phyloP scores from a whole-genome alignment of 1,284 basidiomycete genomes.

The Taiwanofungus camphoratus region DNA sequence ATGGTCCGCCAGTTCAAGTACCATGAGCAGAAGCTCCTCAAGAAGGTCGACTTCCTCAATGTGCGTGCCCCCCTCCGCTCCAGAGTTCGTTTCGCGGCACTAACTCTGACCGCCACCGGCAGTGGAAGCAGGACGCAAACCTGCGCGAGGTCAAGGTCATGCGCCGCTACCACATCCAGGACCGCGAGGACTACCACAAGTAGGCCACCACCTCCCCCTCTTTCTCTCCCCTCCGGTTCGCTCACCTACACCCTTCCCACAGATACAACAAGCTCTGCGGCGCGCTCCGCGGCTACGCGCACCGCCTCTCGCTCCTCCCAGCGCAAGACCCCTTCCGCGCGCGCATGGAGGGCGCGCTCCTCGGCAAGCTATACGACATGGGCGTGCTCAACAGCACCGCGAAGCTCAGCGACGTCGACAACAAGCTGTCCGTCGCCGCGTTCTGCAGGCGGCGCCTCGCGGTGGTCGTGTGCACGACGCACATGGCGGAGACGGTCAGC shows the following conservation, averaged over 20 bases:
- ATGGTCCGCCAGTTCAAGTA: constrained; percentile 91
- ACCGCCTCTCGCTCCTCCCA: constrained; percentile 85
- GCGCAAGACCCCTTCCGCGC: constrained; percentile 86
- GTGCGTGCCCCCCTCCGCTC: constrained; percentile 40
- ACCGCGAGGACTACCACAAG: constrained; percentile 96
- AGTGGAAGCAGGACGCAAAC: constrained; percentile 98
- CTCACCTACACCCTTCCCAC: constrained; percentile 10
- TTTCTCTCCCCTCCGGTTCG: constrained; percentile 5
- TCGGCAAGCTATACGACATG: constrained; percentile 97
- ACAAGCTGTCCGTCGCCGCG: constrained; percentile 92
- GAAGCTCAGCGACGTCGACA: constrained; percentile 89
- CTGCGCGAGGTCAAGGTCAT: constrained; percentile 92
- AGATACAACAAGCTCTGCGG: constrained; percentile 97
- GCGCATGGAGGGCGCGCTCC: constrained; percentile 81
- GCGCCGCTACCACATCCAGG: constrained; percentile 92
- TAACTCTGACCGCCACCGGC: constrained; percentile 10
- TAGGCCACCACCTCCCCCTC: constrained; percentile 27
- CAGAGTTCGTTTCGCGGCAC: neutral
- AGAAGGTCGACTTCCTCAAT: constrained; percentile 92
- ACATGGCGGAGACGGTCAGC: constrained; percentile 95
- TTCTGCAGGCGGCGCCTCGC: constrained; percentile 91
- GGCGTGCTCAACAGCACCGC: constrained; percentile 79
- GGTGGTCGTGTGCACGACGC: constrained; percentile 88
- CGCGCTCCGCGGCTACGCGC: constrained; percentile 78
- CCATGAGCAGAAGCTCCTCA: constrained; percentile 91